phyloP scores from a whole-genome alignment of 2,329 filamentous ascomycete genomes.

The Pseudogymnoascus sp. region DNA sequence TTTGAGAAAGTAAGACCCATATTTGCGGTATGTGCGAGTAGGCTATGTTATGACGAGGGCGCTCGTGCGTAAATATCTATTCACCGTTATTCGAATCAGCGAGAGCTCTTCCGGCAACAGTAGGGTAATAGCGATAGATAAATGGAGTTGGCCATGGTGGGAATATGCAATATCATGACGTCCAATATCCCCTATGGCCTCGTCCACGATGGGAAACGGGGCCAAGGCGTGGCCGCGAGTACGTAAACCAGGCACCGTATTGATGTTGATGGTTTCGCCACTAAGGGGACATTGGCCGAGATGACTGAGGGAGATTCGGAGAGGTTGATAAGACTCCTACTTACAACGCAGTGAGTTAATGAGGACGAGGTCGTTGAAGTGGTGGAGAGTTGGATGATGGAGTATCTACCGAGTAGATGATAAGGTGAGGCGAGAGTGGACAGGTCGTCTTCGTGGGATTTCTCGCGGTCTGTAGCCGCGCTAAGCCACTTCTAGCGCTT shows the following conservation, averaged over 20 bases:
- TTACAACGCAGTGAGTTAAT: slow-evolving; percentile 10
- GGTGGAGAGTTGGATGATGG: slow-evolving; percentile 9
- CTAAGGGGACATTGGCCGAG: not conserved
- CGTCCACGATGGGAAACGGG: slow-evolving; percentile 1
- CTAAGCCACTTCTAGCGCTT: slow-evolving; percentile 8
- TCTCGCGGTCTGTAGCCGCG: slow-evolving; percentile 8
- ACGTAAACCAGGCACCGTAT: slow-evolving; percentile 7
- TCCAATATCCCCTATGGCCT: not conserved
- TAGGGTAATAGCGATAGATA: not conserved
- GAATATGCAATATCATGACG: not conserved
- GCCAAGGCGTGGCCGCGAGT: not conserved
- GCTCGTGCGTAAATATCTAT: slow-evolving; percentile 22
- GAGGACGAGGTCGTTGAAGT: slow-evolving; percentile 9
- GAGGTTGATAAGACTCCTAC: slow-evolving; percentile 4
- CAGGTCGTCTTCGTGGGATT: slow-evolving; percentile 11
- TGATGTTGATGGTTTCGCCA: not conserved
- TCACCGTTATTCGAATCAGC: slow-evolving; percentile 5
- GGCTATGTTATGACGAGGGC: slow-evolving; percentile 28
- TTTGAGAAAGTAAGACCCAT: slow-evolving; percentile 99
- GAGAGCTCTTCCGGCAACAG: not conserved
- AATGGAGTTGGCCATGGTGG: not conserved
- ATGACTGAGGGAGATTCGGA: not conserved
- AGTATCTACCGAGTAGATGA: slow-evolving; percentile 9
- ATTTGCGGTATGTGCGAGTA: slow-evolving; percentile 47
- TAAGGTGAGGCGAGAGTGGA: slow-evolving; percentile 11